Percentiles rank a stretch among this genome's conserved stretches.
These are phyloP conservation scores for Xylaria palmicola DNA, from an alignment of 495 filamentous ascomycete species.

Conservation along the genomic window DNA sequence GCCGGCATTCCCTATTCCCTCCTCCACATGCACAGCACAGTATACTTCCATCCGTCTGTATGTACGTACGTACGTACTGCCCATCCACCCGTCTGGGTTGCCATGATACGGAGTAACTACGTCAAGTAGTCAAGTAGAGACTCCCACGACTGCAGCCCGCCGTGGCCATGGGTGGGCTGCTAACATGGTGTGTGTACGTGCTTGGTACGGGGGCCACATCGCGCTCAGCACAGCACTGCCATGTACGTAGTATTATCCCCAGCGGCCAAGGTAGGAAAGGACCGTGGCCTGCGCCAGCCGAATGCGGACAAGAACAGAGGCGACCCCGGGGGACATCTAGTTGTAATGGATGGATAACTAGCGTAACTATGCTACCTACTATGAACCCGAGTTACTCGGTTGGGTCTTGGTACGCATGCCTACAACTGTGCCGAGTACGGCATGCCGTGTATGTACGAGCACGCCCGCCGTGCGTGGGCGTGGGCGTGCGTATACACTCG, in stretches of 20 bases:
- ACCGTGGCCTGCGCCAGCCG: background rate
- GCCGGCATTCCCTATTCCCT: background rate
- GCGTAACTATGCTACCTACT: too few species aligned
- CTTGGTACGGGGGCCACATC: background rate
- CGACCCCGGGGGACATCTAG: background rate
- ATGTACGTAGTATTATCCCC: background rate
- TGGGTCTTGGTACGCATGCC: background rate
- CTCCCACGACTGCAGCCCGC: too few species aligned
- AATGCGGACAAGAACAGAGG: conserved; percentile 2
- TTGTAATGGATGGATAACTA: background rate
- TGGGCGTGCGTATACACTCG: background rate
- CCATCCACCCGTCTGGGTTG: too few species aligned
- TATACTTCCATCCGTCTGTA: too few species aligned
- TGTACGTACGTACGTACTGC: too few species aligned
- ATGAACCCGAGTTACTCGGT: too few species aligned
- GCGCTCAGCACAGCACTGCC: conserved; percentile 3
- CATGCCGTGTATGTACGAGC: background rate
- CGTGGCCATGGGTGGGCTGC: too few species aligned
- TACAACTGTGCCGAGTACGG: too few species aligned
- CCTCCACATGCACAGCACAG: background rate
- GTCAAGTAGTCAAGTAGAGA: too few species aligned
- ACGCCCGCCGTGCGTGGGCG: conserved; percentile 2
- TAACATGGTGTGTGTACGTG: too few species aligned
- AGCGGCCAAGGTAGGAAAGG: conserved; percentile 7
- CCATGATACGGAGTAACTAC: too few species aligned